These are phyloP conservation scores for Coemansia guatemalensis DNA, from an alignment of 192 early-diverging fungal genomes.

Conservation along the genomic window DNA sequence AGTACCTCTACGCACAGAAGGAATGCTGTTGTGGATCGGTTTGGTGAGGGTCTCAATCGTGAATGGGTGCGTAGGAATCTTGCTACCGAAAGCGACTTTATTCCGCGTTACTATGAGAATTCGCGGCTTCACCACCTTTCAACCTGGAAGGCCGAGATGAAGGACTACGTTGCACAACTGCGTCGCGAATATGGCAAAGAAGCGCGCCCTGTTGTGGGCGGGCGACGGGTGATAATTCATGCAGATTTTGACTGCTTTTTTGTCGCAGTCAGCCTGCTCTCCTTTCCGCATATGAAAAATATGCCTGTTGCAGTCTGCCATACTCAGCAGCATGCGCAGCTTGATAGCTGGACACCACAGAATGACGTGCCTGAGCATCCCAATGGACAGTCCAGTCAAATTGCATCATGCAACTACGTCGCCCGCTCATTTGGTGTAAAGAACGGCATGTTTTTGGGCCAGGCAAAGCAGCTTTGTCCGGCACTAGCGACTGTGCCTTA, in stretches of 20 bases:
- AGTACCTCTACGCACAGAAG: neutral
- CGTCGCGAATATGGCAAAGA: conserved; percentile 8
- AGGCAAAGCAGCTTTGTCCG: conserved; percentile 70
- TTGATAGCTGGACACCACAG: neutral
- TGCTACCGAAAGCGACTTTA: conserved; percentile 54
- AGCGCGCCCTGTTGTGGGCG: neutral
- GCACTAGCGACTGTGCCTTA: conserved; percentile 66
- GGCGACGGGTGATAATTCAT: conserved; percentile 63
- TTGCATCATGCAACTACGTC: conserved; percentile 87
- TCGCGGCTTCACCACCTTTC: conserved; percentile 80
- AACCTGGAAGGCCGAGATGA: conserved; percentile 79
- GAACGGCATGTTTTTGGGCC: conserved; percentile 77
- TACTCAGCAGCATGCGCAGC: conserved; percentile 34
- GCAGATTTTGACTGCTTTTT: conserved; percentile 97
- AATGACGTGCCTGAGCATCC: neutral
- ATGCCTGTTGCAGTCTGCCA: conserved; percentile 76
- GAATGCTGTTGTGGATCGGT: conserved; percentile 25
- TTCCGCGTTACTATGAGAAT: conserved; percentile 61
- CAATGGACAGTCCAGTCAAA: conserved; percentile 52
- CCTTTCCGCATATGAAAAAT: conserved; percentile 63
- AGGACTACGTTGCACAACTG: conserved; percentile 53
- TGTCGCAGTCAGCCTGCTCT: conserved; percentile 74
- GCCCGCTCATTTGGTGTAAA: conserved; percentile 72
- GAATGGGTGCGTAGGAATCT: conserved; percentile 44
- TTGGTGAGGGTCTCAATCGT: conserved; percentile 40